A percentile compares a stretch with the other conserved stretches of the same genome.
phyloP scores from a whole-genome alignment of 2,329 filamentous ascomycete genomes.

The Byssochlamys sp. region DNA sequence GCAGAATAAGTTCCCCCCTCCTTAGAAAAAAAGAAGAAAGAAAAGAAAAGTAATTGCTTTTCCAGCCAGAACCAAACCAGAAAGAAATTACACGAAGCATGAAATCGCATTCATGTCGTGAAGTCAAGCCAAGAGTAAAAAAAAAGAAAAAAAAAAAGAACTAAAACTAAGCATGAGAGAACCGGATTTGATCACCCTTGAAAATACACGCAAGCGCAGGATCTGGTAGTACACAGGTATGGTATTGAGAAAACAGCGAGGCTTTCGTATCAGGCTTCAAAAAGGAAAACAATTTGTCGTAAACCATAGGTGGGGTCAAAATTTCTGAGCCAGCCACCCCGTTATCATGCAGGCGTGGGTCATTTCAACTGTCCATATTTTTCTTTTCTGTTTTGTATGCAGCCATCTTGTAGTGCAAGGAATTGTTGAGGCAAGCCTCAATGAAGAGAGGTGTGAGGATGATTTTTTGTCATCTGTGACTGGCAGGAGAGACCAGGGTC shows the following conservation, averaged over 20 bases:
- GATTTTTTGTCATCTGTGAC: not conserved
- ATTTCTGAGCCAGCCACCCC: not conserved
- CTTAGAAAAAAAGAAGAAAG: not conserved
- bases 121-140: not conserved
- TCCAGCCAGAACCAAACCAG: not conserved
- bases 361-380: not conserved
- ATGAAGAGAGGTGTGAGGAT: not conserved
- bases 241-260: not conserved
- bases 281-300: not conserved
- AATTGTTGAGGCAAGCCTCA: not conserved
- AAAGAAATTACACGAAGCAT: no score
- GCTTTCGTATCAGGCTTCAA: not conserved
- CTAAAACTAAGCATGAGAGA: not conserved
- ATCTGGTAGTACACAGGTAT: not conserved
- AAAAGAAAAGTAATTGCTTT: conserved; percentile 1
- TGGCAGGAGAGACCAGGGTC: not conserved
- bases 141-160: not conserved
- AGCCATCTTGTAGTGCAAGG: not conserved
- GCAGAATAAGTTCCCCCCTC: not conserved
- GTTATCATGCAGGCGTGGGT: not conserved
- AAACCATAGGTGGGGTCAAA: not conserved
- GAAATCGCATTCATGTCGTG: no score
- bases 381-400: not conserved
- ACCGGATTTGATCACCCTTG: not conserved
- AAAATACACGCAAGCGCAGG: not conserved